Evolutionary conservation across 2,329 filamentous ascomycete species (phyloP).

Genomic region (Tolypocladium tropicale): DNA sequence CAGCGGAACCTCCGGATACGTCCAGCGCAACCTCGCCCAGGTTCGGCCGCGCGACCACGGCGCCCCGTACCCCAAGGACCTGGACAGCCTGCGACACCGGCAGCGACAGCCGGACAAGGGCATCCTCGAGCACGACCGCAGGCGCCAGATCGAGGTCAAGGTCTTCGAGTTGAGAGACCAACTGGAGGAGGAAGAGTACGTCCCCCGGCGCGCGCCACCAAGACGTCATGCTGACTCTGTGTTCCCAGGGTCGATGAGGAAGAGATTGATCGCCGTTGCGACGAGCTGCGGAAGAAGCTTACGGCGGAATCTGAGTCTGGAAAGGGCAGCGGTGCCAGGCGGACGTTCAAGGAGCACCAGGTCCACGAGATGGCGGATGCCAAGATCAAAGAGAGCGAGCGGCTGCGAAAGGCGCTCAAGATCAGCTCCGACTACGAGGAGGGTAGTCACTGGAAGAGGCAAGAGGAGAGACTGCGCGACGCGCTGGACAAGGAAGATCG

Average conservation of each 20-base stretch:
- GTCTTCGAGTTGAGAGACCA: slow-evolving; percentile 83
- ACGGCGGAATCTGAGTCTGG: slow-evolving; percentile 25
- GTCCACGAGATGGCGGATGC: slow-evolving; percentile 94
- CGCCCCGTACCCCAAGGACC: slow-evolving; percentile 66
- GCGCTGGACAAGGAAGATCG: slow-evolving; percentile 28
- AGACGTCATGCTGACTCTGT: slow-evolving; percentile 3
- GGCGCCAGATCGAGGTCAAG: slow-evolving; percentile 84
- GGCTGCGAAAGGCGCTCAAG: slow-evolving; percentile 73
- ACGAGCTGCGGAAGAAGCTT: slow-evolving; percentile 30
- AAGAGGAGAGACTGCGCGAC: slow-evolving; percentile 57
- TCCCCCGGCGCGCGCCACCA: not conserved
- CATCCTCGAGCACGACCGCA: slow-evolving; percentile 89
- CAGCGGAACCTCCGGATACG: slow-evolving; percentile 93
- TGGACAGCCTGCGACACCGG: slow-evolving; percentile 59
- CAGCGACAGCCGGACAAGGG: slow-evolving; percentile 81
- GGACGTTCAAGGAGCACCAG: slow-evolving; percentile 75
- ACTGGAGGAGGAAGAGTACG: slow-evolving; percentile 81
- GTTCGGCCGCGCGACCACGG: slow-evolving; percentile 73
- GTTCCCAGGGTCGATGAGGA: slow-evolving; percentile 63
- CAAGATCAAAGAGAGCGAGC: slow-evolving; percentile 92
- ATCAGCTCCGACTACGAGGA: slow-evolving; percentile 81
- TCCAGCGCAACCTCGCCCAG: slow-evolving; percentile 89
- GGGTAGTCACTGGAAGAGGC: slow-evolving; percentile 73
- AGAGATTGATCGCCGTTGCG: slow-evolving; percentile 64
- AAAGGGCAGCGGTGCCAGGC: slow-evolving; percentile 24